Base-by-base conservation (phyloP, 305 asterid species). In the Coffea humblotiana region DNA sequence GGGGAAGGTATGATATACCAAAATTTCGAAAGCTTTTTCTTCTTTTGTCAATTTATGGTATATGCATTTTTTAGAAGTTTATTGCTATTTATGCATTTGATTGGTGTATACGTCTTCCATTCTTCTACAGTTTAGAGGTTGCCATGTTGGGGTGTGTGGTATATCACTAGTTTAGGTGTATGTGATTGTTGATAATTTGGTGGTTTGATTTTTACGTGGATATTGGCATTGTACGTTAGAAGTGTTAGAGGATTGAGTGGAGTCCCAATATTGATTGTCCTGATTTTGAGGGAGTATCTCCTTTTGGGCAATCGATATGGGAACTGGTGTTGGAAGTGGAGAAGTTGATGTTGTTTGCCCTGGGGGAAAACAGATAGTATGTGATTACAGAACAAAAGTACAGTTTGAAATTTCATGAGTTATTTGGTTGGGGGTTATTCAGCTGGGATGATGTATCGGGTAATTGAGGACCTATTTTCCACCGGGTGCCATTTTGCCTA, bases 1-100 rank as follows among this genome's bases (percentile, higher is more conserved):
- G 90, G 95, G 94, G 72, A 91, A 91, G 98, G 98, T 95, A 91
- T 80, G 13, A 27, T 0, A 11, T 32, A 37, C 43, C 4, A 40
- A 40, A 25, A 35, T 63, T 37, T 29, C 5, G 29, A 40, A 18
- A 19, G 10, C 23, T 52, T 51, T 25, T 3, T 13, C 47, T 40
- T 21, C 13, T n/a, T 8, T 32, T 29, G 73, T 40, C 43, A 13
- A 25, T 19, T 35, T 32, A 8, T 29, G 14, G 63, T 5, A 1
- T 19, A 37, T 12, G 49, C 13, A 29, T 15, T 37, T 12, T 6
- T 6, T 23, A 2, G 35, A 45, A 5, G 6, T 47, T 77, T 48
- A 13, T 66, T 32, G 23, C 19, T n/a, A 9, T 79, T 15, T 25
- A 7, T 21, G 72, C 6, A 8, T 65, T 47, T 51, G n/a, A 61